A percentile compares a stretch with the other conserved stretches of the same genome.
Conservation (phyloP, 2,329 filamentous ascomycete species). For the Verticillium nonalfalfae region DNA sequence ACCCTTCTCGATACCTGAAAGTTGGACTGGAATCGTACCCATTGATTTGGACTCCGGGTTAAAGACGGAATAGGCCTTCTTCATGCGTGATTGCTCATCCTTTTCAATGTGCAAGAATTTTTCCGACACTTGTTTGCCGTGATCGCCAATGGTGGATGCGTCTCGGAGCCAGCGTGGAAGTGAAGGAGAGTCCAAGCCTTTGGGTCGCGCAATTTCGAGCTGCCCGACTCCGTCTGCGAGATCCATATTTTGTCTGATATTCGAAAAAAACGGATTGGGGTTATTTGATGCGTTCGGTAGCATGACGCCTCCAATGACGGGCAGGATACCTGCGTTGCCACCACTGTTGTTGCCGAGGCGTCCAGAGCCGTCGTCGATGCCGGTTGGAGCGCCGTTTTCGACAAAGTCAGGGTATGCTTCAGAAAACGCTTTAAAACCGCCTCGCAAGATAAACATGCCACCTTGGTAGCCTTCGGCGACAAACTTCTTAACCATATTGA, state of each 20-base stretch:
- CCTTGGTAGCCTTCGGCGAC: constrained; percentile 75
- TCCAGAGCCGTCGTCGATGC: constrained; percentile 17
- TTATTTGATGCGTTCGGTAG: constrained; percentile 65
- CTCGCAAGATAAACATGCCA: constrained; percentile 66
- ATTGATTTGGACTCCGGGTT: constrained; percentile 28
- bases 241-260: constrained; percentile 96
- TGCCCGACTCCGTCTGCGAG: constrained; percentile 89
- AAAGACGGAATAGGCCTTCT: constrained; percentile 57
- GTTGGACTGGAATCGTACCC: constrained; percentile 45
- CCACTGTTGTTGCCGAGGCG: constrained; percentile 6
- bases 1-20: constrained; percentile 92
- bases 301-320: constrained; percentile 83
- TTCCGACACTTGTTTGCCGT: constrained; percentile 74
- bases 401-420: constrained; percentile 59
- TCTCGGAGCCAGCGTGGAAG: constrained; percentile 74
- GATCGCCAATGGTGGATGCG: constrained; percentile 60
- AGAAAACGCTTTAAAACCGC: constrained; percentile 74
- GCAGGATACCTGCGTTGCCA: constrained; percentile 44
- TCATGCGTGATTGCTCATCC: constrained; percentile 87
- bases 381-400: constrained; percentile 38
- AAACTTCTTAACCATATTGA: constrained; percentile 93
- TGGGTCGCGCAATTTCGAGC: constrained; percentile 48
- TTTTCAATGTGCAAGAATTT: constrained; percentile 81
- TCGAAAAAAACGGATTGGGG: constrained; percentile 87
- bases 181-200: constrained; percentile 36